Conservation (phyloP, 306 rosid genomes). For the Rosa lucieae region DNA sequence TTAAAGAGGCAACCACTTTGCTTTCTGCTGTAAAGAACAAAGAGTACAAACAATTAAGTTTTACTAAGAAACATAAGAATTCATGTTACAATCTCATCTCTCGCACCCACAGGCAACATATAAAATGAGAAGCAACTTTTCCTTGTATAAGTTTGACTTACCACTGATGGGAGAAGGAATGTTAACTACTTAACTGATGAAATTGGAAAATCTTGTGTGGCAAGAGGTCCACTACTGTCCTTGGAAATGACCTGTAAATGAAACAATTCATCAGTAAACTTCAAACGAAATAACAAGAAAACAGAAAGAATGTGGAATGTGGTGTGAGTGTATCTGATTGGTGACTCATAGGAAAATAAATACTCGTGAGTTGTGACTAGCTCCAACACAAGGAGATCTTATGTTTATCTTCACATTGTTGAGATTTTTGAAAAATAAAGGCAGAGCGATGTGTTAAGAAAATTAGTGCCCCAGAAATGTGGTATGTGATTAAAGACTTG, state of each 20-base stretch:
- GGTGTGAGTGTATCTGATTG: neutral
- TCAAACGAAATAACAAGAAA: neutral
- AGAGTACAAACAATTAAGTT: slow-evolving; percentile 12
- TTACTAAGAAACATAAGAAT: slow-evolving; percentile 6
- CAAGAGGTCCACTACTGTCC: slow-evolving; percentile 53
- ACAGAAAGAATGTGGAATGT: neutral
- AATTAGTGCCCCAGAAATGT: neutral
- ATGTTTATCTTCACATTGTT: neutral
- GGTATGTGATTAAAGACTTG: neutral
- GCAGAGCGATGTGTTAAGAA: neutral
- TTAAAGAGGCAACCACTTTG: neutral
- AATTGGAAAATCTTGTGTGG: slow-evolving; percentile 27
- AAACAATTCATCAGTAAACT: slow-evolving; percentile 12
- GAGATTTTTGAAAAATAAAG: neutral
- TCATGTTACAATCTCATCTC: neutral
- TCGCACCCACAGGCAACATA: slow-evolving; percentile 6
- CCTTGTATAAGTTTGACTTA: slow-evolving; percentile 23
- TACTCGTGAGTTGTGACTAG: neutral
- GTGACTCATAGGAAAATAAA: neutral
- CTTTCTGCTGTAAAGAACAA: slow-evolving; percentile 37
- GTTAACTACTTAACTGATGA: slow-evolving; percentile 5
- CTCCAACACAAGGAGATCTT: neutral
- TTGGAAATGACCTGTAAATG: slow-evolving; percentile 63
- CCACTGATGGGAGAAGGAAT: slow-evolving; percentile 36
- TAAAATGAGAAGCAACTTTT: neutral